Base-by-base conservation (phyloP, 768 basidiomycete genomes). In the Pleurotus cornucopiae region DNA sequence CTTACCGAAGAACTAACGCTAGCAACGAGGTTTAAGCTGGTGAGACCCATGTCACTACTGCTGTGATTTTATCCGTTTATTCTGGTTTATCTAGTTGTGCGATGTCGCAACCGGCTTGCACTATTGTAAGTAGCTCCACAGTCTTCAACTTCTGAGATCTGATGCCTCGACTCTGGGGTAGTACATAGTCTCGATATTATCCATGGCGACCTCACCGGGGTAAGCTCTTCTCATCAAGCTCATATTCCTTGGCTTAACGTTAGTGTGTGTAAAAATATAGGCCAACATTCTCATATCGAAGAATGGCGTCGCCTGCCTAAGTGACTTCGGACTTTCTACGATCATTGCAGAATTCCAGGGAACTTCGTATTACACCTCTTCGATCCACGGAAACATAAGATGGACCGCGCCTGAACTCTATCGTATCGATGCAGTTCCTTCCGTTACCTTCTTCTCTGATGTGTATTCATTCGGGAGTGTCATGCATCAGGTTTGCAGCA, bases 141-240 rank as follows among this genome's bases (percentile, higher is more conserved):
- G 14, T 25, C 20, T 44, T 44, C 41, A 44, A 11, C 23, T 20
- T 23, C 14, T 20, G n/a, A 25, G 25, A 25, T n/a, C 47, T 30
- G 30, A 16, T 51, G 9, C 7, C 30, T 34, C 7, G 30, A 43
- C 9, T 12, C 18, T 46, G 38, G 30, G 1, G 30, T 25, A 58
- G 58, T 58, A 11, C 58, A 58, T 40, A 26, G 39, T 12, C 49
- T 11, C 16, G 23, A 56, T 20, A 45, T 58, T 5, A 41, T 58
- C n/a, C 58, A 58, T 37, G 58, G 58, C 7, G 58, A 58, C 38
- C 46, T 58, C 18, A 58, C 54, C 13, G 58, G 58, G 23, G 58
- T 58, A 48, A 23, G 55, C 20, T 14, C 30, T 34, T 46, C 16
- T 20, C 21, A n/a, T 37, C 45, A 40, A 16, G 20, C 13, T 16